These are phyloP conservation scores for Talaromyces marneffei DNA, from an alignment of 2,329 filamentous ascomycete species.

Conservation along the genomic window DNA sequence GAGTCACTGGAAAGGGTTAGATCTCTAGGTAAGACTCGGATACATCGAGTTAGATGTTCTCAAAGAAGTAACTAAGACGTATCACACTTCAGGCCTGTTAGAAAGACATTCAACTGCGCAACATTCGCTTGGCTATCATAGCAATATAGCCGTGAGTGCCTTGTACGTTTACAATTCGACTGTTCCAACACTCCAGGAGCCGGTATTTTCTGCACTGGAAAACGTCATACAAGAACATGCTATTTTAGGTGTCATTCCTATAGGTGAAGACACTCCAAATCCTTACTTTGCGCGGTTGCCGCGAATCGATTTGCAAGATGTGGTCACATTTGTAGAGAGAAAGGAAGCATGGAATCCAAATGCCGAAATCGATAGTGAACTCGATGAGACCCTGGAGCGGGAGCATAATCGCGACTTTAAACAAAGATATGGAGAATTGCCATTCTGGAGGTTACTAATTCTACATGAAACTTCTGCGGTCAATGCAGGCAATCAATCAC, in stretches of 20 bases:
- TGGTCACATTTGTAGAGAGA: background rate
- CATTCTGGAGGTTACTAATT: background rate
- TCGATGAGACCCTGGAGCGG: background rate
- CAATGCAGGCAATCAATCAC: background rate
- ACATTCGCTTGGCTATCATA: background rate
- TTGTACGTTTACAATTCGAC: background rate
- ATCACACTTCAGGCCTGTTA: background rate
- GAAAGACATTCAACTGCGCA: background rate
- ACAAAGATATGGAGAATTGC: background rate
- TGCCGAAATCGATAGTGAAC: background rate
- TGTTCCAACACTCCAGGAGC: background rate
- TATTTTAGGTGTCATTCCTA: background rate
- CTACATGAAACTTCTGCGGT: background rate
- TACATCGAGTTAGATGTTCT: background rate
- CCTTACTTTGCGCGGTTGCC: background rate
- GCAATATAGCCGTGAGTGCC: background rate
- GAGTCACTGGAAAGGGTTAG: background rate
- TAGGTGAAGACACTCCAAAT: background rate
- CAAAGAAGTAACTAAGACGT: background rate
- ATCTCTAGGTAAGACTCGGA: background rate
- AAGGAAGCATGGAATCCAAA: background rate
- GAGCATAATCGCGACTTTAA: background rate
- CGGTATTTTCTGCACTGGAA: background rate
- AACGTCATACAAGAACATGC: background rate
- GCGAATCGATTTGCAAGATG: background rate